These are phyloP conservation scores for Globisporangium paroecandrum DNA, from an alignment of 352 stramenopile genomes.

Conservation along the genomic window DNA sequence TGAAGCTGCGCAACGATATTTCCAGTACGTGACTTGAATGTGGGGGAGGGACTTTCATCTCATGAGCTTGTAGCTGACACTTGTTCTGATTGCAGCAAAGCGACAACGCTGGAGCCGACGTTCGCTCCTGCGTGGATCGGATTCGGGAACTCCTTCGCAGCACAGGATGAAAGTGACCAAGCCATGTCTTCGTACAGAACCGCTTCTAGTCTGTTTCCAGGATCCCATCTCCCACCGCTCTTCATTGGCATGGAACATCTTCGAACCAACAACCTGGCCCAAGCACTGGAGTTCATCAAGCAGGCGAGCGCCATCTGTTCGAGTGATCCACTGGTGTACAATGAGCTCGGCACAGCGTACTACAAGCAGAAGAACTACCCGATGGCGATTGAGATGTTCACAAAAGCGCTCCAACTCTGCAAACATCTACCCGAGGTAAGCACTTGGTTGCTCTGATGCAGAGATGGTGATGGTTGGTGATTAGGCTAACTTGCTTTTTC, in stretches of 20 bases:
- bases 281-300: constrained; percentile 93
- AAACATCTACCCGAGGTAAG: constrained; percentile 71
- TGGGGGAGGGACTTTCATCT: neutral
- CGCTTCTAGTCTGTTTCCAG: constrained; percentile 91
- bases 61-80: neutral
- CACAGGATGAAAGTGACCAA: constrained; percentile 97
- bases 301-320: constrained; percentile 84
- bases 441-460: neutral
- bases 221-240: constrained; percentile 90
- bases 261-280: constrained; percentile 94
- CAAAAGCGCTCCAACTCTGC: constrained; percentile 80
- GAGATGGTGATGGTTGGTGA: constrained; percentile 1
- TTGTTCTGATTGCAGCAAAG: constrained; percentile 55
- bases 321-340: constrained; percentile 92
- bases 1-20: constrained; percentile 94
- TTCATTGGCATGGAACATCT: constrained; percentile 99
- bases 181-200: constrained; percentile 96
- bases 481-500: neutral
- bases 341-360: constrained; percentile 94
- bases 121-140: constrained; percentile 96
- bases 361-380: constrained; percentile 89
- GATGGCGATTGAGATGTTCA: constrained; percentile 88
- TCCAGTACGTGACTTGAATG: constrained; percentile 68
- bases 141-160: constrained; percentile 95
- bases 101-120: constrained; percentile 87